Evolutionary conservation across 2,329 filamentous ascomycete genomes (phyloP), one percentile per base, ranked within the genome.

Genomic region (Talaromyces sp.): DNA sequence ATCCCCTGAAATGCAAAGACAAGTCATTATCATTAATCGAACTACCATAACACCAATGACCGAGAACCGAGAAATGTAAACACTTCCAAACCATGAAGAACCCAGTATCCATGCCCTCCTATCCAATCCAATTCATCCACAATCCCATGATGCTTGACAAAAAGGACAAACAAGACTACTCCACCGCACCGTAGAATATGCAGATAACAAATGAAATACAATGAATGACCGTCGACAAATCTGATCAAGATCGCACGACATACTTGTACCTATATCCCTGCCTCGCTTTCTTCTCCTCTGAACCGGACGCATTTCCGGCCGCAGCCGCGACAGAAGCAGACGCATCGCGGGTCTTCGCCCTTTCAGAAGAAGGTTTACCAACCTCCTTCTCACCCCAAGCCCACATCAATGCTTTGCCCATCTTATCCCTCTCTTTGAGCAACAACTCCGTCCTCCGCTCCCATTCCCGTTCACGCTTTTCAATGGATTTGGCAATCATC

Each of bases 381-480:
- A 78, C 62, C 51, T 80, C 78, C 62, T 78, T 78, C 69, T 80
- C 77, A 0, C 78, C 78, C 77, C 77, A 79, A 2, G 70, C 71
- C 72, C 72, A 74, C 74, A 80, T 72, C 58, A 80, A 70, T 6
- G 73, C 76, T 51, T 77, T 77, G 2, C 73, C 72, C 76, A 80
- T 78, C 34, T 72, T 71, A 29, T 80, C 78, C 10, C 77, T 71
- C 47, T 80, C 79, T 64, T 74, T 76, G 11, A 81, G 74, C 7
- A 81, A 68, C 13, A 79, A 67, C 58, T 80, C 75, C 2, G 80
- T 72, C 5, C 79, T 75, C 0, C 75, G 72, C 65, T 79, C 74
- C 79, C 79, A 81, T 62, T 79, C 77, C 27, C 75, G 74, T 69
- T 81, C 79, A 38, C 79, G 74, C 68, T 77, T 79, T 58, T 80